Conservation (phyloP, 2,329 filamentous ascomycete species). For the Ophiostoma ips region DNA sequence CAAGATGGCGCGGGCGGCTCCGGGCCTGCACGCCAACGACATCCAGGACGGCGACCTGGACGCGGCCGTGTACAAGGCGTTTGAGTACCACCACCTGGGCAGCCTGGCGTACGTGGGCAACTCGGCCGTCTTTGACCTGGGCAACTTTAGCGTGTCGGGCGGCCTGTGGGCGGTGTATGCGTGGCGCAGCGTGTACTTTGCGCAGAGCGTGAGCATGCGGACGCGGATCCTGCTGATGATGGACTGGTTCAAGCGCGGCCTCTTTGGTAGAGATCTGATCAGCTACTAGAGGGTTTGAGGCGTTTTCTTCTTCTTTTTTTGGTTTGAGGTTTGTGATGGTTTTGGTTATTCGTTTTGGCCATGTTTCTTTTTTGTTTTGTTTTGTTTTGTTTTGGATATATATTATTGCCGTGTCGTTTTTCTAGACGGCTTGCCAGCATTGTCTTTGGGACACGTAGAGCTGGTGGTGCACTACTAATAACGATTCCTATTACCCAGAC, state of each 20-base stretch:
- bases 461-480: too few relatives aligned
- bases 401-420: too few relatives aligned
- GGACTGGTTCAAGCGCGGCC: constrained; percentile 95
- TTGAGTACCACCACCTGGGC: constrained; percentile 86
- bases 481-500: too few relatives aligned
- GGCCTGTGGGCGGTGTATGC: constrained; percentile 89
- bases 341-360: neutral
- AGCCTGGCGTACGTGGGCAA: constrained; percentile 93
- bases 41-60: constrained; percentile 83
- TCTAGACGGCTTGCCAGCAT: too few relatives aligned
- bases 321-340: neutral
- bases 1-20: constrained; percentile 65
- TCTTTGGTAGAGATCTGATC: constrained; percentile 94
- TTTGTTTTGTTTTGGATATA: neutral
- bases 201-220: constrained; percentile 86
- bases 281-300: constrained; percentile 22
- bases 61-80: constrained; percentile 82
- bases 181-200: constrained; percentile 94
- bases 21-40: constrained; percentile 65
- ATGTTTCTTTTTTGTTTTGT: neutral
- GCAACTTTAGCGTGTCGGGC: constrained; percentile 63
- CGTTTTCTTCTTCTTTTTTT: neutral
- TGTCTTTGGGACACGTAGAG: too few relatives aligned
- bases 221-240: constrained; percentile 83
- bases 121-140: constrained; percentile 84